Evolutionary conservation across 306 rosid species (phyloP), one percentile per base, ranked within the genome.

Genomic region (Myrica gale): DNA sequence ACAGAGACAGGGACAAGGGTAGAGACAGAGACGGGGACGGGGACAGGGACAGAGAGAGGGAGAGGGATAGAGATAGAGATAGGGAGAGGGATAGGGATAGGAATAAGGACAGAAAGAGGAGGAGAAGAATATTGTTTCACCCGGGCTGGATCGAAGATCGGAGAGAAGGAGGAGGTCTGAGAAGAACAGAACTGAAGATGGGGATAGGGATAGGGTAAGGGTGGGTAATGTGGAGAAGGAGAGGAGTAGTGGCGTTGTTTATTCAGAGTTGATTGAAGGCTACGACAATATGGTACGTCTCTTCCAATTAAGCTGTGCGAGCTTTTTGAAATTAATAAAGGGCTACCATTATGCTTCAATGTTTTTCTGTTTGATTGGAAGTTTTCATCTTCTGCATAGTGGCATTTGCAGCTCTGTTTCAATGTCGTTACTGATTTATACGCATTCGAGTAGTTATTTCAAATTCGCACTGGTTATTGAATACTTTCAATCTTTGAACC

Each of bases 261-360:
- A 82, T 82, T 84, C 88, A 0, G 81, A 78, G 66, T 56, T 95
- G 63, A 90, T 95, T 71, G 62, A 81, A 56, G 97, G 93, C 81
- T 92, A 90, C 75, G 90, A 88, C 1, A 77, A 74, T 48, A 90
- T 95, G 99, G 99, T 92, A 84, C 19, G 74, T 71, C 37, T 32
- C 37, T 32, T 32, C 37, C 37, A 32, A 32, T 32, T 32, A 32
- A 32, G 37, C 37, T 32, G 37, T 32, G 37, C 37, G 37, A 32
- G 3, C 37, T 32, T 32, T 32, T 32, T 32, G 37, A 32, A 32
- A 32, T 32, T 2, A 32, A 32, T 32, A 32, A 32, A 32, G 37
- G 37, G 37, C 37, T 32, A 32, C 37, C 37, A 32, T 32, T 32
- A 0, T 32, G 37, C 37, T 32, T 32, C 37, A 32, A 32, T 32